Base-by-base conservation (phyloP, 257 asterid species). In the Agastache rugosa region DNA sequence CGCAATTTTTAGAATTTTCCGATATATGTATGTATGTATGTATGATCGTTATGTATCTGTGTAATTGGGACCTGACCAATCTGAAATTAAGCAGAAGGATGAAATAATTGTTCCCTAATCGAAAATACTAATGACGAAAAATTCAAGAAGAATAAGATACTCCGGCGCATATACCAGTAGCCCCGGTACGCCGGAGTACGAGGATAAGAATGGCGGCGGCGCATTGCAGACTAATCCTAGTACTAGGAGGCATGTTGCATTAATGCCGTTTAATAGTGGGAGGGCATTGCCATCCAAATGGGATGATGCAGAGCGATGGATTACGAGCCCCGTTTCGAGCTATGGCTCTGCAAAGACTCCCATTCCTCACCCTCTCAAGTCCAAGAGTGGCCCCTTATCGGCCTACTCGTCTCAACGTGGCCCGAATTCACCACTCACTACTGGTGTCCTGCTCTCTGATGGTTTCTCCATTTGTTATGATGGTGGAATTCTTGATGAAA, bases 271-370 rank as follows among this genome's bases (percentile, higher is more conserved):
- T 39, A 88, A 83, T 71, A 87, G 88, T 69, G 96, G 94, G 72
- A 90, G 89, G 77, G 79, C 96, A 39, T 76, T 90, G 74, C 98
- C 98, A 35, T 93, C 97, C 0, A 93, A 93, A 80, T 93, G 98
- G 98, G 98, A 93, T 64, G 98, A 91, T 72, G 98, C 98, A 19
- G 98, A 93, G 83, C 82, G 98, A 72, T 93, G 98, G 98, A 93
- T 93, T 63, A 89, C 94, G 0, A 93, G 98, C 64, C 98, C 98
- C 0, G 45, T 93, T 76, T 88, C 96, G 0, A 88, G 90, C 9
- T 71, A 79, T 42, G 85, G 78, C 70, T 79, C 79, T 14, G 63
- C 71, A 70, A 86, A 79, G 76, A 70, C 70, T 62, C 56, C 86
- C 12, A 39, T 75, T 48, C 69, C 81, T 53, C 96, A 87, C 45